Base-by-base conservation (phyloP, 805 yeast genomes). In the Barnettozyma salicaria region DNA sequence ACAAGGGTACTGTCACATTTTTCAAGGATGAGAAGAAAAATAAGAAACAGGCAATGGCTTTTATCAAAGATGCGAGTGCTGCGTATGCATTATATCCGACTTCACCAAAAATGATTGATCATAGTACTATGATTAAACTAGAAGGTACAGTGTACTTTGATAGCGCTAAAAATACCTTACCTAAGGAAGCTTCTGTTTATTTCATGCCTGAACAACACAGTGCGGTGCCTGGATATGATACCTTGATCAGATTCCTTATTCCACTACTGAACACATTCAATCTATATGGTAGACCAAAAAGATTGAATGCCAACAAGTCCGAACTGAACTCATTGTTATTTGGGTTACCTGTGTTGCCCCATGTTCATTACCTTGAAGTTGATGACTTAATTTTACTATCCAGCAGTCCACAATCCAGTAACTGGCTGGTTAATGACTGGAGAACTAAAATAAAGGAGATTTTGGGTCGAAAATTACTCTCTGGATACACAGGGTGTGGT, bases 71-170 rank as follows among this genome's bases (percentile, higher is more conserved):
- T 29, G 90, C 92, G 1, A 61, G 72, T 34, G 75, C 87, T 7
- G 79, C 86, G 16, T 80, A 82, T 47, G 97, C 98, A 1, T 78
- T 89, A n/a, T 92, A 87, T 59, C 98, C 98, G 10, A 88, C 85
- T 52, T 72, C 88, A 33, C 79, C 80, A 19, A 65, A 75, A 43
- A 73, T 90, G 44, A 83, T 92, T 44, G 95, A 90, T 61, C 78
- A 78, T 43, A 78, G 90, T 36, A 86, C 97, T 2, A 78, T 92
- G 73, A 72, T 90, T 55, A 92, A 92, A 56, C 59, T 90, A 37
- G 96, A 89, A 55, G 97, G 96, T 32, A 67, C 72, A 27, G 85
- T 89, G 22, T 62, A 68, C 37, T 81, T 81, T 46, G 72, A 72
- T 37, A 65, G 70, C n/a, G 40, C 44, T 20, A 65, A 67, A 40